Conservation (phyloP, 2,329 filamentous ascomycete genomes). For the Fusarium sp. region DNA sequence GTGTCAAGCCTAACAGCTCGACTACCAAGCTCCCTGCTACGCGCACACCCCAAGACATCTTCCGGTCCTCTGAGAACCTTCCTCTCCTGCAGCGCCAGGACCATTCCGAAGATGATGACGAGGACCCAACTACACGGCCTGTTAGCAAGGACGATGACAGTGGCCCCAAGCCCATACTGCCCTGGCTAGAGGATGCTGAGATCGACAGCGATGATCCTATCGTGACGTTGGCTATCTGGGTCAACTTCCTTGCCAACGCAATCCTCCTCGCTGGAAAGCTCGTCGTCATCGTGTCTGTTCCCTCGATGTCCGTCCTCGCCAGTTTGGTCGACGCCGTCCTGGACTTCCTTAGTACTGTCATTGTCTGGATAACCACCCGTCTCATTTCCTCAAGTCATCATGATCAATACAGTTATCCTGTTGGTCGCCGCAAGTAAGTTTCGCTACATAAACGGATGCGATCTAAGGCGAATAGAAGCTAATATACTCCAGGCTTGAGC, state of each 20-base stretch:
- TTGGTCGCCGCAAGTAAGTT: conserved; percentile 73
- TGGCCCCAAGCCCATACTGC: conserved; percentile 69
- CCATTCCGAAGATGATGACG: conserved; percentile 61
- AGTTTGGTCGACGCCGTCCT: conserved; percentile 83
- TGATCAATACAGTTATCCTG: conserved; percentile 81
- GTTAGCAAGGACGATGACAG: conserved; percentile 48
- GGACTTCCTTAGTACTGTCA: conserved; percentile 84
- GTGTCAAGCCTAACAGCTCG: conserved; percentile 51
- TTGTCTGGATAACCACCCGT: conserved; percentile 82
- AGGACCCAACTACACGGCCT: conserved; percentile 27
- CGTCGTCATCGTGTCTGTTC: conserved; percentile 80
- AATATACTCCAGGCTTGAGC: conserved; percentile 70
- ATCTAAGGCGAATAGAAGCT: conserved; percentile 18
- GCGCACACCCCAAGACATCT: conserved; percentile 87
- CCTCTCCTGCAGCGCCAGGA: conserved; percentile 69
- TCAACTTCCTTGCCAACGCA: conserved; percentile 85
- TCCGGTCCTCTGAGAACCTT: conserved; percentile 78
- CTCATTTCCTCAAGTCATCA: conserved; percentile 75
- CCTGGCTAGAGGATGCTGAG: conserved; percentile 78
- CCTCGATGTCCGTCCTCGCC: conserved; percentile 84
- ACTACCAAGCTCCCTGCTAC: conserved; percentile 68
- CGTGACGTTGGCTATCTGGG: conserved; percentile 87
- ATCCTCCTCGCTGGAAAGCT: conserved; percentile 82
- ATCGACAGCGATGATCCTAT: conserved; percentile 79
- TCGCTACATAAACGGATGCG: not conserved